Evolutionary conservation across 345 rosid genomes (phyloP).

Genomic region (Balakata baccata): DNA sequence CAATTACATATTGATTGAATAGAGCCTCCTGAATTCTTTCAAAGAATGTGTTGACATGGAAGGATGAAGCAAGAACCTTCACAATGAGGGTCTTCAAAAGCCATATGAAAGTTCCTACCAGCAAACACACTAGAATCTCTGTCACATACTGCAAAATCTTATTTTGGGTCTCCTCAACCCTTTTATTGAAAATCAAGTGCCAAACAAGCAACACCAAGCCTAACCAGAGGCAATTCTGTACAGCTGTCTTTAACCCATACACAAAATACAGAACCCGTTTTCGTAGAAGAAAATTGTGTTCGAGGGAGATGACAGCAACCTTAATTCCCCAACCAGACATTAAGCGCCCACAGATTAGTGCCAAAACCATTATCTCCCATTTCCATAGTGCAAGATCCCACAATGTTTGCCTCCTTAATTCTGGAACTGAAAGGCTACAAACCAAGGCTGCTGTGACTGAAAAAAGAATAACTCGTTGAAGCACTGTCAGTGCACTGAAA

Average conservation of each 20-base stretch:
- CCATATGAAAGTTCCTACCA: conserved; percentile 43
- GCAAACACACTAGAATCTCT: conserved; percentile 37
- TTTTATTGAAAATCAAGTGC: conserved; percentile 26
- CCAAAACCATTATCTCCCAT: conserved; percentile 45
- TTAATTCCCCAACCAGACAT: conserved; percentile 43
- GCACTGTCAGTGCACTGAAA: conserved; percentile 17
- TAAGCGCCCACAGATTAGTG: conserved; percentile 39
- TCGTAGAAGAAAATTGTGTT: conserved; percentile 36
- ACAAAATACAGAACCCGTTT: conserved; percentile 54
- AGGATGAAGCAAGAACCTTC: conserved; percentile 47
- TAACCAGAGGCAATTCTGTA: conserved; percentile 42
- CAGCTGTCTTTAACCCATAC: conserved; percentile 44
- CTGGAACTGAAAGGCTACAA: conserved; percentile 32
- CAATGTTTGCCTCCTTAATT: conserved; percentile 25
- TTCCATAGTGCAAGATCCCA: conserved; percentile 53
- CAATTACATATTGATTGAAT: conserved; percentile 46
- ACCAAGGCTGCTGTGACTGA: conserved; percentile 29
- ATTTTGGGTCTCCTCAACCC: conserved; percentile 31
- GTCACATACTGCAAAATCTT: conserved; percentile 39
- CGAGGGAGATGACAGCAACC: conserved; percentile 36
- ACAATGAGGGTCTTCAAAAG: conserved; percentile 47
- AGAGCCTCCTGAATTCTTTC: conserved; percentile 52
- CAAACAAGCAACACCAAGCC: conserved; percentile 43
- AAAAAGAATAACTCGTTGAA: conserved; percentile 36
- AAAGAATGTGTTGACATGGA: conserved; percentile 47